Base-by-base conservation (phyloP, 768 basidiomycete species). In the Mycena polygramma region DNA sequence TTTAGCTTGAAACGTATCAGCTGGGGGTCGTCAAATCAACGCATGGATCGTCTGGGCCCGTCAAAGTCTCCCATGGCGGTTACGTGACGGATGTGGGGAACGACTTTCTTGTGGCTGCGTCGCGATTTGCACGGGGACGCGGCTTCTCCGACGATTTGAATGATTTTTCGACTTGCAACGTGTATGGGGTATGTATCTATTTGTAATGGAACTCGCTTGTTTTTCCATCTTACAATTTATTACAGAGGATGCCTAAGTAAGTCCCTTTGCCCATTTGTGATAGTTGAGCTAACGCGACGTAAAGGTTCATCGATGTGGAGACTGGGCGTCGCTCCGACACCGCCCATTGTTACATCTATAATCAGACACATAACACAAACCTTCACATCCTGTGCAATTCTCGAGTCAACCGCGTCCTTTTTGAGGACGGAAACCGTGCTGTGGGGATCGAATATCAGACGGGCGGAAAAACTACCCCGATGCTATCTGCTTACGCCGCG, bases 301-400 rank as follows among this genome's bases (percentile, higher is more conserved):
- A 2, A 69, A 92, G 90, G 72, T 92, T 87, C 74, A 81, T 92
- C 36, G 81, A 87, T 69, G 78, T 72, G 5, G 75, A 78, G 22
- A 88, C 84, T 2, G 90, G 91, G 24, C 81, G 72, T 54, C 86
- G 91, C 24, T 90, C 89, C 0, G 90, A 91, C 73, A 76, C 84
- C 0, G 82, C 90, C 2, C 85, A 88, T 70, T 71, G 81, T 71
- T 88, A 84, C 59, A 77, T 89, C 48, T 89, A 89, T 70, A 85
- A 83, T 45, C 83, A 86, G 62, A 70, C 76, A 2, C 74, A 77
- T 43, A 83, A 84, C 66, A 72, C 76, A 46, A 88, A 88, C 64
- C 70, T 89, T 11, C 75, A 73, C 2, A 79, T 89, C 7, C 66
- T 82, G 39, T 75, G 76, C 36, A 78, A 80, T 48, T 81, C 81